Percentiles rank a stretch among this genome's conserved stretches.
These are phyloP conservation scores for Lachnellula subtilissima DNA, from an alignment of 2,329 filamentous ascomycete species.

Conservation along the genomic window DNA sequence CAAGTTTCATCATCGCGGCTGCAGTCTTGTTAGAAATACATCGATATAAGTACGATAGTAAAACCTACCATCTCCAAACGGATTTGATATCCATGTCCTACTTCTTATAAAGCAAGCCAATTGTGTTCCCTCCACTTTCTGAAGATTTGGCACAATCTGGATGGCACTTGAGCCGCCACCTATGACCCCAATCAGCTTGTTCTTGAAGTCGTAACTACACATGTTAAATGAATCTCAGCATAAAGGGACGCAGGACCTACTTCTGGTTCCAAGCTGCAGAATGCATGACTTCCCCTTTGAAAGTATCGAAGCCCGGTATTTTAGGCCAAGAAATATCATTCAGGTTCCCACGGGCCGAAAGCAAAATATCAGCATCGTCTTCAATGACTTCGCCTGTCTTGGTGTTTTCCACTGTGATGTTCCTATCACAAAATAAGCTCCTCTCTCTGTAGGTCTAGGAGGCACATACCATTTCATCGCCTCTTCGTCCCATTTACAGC, in stretches of 20 bases:
- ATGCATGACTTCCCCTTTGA: conserved; percentile 50
- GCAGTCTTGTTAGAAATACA: background rate
- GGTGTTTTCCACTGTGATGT: conserved; percentile 35
- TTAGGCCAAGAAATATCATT: conserved; percentile 61
- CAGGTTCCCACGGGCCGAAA: conserved; percentile 61
- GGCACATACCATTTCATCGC: conserved; percentile 39
- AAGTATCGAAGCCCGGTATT: conserved; percentile 49
- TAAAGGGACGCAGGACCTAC: background rate
- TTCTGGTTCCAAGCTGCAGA: conserved; percentile 55
- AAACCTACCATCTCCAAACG: conserved; percentile 39
- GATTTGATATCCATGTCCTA: conserved; percentile 46
- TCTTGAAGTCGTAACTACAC: conserved; percentile 41
- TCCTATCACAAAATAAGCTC: conserved; percentile 36
- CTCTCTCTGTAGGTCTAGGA: background rate
- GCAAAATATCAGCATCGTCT: conserved; percentile 54
- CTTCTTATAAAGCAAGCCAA: conserved; percentile 45
- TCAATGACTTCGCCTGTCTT: conserved; percentile 35
- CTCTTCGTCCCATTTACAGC: conserved; percentile 50
- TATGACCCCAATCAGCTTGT: conserved; percentile 46
- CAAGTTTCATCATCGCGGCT: conserved; percentile 38
- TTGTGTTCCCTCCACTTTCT: conserved; percentile 39
- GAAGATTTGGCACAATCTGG: conserved; percentile 47
- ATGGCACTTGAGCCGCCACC: conserved; percentile 50
- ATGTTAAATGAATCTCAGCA: background rate
- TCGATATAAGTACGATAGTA: background rate